A percentile compares a stretch with the other conserved stretches of the same genome.
These are phyloP conservation scores for Orbilia javanica DNA, from an alignment of 2,329 filamentous ascomycete genomes.

Conservation along the genomic window DNA sequence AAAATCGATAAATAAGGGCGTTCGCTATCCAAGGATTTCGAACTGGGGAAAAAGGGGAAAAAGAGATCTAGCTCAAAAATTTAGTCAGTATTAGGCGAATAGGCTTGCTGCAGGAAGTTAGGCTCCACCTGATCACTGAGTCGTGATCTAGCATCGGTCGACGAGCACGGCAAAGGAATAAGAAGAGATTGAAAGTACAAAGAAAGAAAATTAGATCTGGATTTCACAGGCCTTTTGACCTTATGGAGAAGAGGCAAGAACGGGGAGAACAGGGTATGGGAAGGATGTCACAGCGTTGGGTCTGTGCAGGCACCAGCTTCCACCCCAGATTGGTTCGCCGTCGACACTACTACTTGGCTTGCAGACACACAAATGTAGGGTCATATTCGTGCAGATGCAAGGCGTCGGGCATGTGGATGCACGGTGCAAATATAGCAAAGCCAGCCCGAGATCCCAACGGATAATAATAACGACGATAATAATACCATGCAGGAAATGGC, in stretches of 20 bases:
- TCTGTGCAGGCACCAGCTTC: constrained; percentile 37
- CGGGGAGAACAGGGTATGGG: not conserved
- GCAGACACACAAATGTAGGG: constrained; percentile 33
- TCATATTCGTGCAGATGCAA: constrained; percentile 48
- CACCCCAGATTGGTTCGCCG: constrained; percentile 28
- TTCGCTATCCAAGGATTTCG: constrained; percentile 50
- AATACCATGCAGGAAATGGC: constrained; percentile 11
- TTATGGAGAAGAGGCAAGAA: not conserved
- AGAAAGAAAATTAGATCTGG: constrained; percentile 12
- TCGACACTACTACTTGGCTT: constrained; percentile 38
- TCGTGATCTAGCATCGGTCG: constrained; percentile 16
- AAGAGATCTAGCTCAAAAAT: constrained; percentile 21
- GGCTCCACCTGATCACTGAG: constrained; percentile 14
- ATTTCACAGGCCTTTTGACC: constrained; percentile 8
- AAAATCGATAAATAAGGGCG: constrained; percentile 40
- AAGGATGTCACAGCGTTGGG: constrained; percentile 45
- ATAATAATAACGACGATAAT: constrained; percentile 1
- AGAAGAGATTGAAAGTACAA: constrained; percentile 3
- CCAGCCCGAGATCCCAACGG: constrained; percentile 25
- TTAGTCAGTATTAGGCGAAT: constrained; percentile 39
- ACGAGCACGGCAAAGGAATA: not conserved
- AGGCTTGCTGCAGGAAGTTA: constrained; percentile 14
- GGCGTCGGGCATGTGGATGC: constrained; percentile 28
- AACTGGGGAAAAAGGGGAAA: constrained; percentile 47
- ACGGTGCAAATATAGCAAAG: constrained; percentile 40